Evolutionary conservation across 148 eudicot genomes (phyloP).

Genomic region (Simmondsia chinensis): DNA sequence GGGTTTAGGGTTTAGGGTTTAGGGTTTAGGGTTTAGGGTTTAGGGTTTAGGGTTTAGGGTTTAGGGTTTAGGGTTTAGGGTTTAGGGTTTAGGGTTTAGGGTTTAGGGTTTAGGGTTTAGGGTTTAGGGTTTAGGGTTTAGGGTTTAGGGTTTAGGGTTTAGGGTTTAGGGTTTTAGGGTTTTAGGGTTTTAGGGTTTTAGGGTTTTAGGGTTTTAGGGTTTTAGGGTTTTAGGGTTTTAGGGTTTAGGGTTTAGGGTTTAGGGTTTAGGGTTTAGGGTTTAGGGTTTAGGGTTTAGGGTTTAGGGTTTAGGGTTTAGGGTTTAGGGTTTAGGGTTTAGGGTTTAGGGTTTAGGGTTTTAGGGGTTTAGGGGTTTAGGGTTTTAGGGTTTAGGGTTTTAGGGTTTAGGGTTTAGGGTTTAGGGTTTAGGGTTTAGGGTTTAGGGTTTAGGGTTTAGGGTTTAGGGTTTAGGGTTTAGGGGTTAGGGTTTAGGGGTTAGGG

Average conservation of each 20-base stretch:
- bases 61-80: conserved; percentile 2
- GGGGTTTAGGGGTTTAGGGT: no score
- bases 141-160: conserved; percentile 6
- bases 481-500: conserved; percentile 1
- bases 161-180: conserved; percentile 5
- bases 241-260: conserved; percentile 5
- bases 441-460: conserved; percentile 5
- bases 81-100: conserved; percentile 9
- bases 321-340: conserved; percentile 4
- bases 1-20: conserved; percentile 10
- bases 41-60: conserved; percentile 4
- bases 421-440: conserved; percentile 10
- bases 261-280: conserved; percentile 3
- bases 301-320: conserved; percentile 10
- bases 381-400: conserved; percentile 4
- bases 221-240: conserved; percentile 1
- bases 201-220: no score
- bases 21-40: conserved; percentile 5
- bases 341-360: conserved; percentile 3
- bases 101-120: conserved; percentile 6
- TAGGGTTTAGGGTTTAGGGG: conserved; percentile 3
- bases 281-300: conserved; percentile 4
- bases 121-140: conserved; percentile 2
- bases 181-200: conserved; percentile 7
- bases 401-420: conserved; percentile 4